A percentile compares a stretch with the other conserved stretches of the same genome.
phyloP scores from a whole-genome alignment of 2,329 filamentous ascomycete genomes.

The Talaromyces marneffei region DNA sequence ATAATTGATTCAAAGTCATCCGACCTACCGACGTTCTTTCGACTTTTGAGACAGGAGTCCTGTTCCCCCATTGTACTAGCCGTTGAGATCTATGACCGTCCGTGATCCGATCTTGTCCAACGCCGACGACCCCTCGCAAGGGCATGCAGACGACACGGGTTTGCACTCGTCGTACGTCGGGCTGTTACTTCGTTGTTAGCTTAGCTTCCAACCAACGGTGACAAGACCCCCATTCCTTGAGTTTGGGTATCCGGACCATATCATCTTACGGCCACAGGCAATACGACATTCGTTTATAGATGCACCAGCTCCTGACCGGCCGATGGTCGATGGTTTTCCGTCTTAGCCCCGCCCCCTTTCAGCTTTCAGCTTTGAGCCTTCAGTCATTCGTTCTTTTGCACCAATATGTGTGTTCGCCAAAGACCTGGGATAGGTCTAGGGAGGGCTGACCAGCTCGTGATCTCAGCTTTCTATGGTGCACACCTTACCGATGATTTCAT shows the following conservation, averaged over 20 bases:
- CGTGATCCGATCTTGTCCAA: slow-evolving; percentile 3
- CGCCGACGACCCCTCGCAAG: slow-evolving; percentile 6
- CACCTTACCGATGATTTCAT: neutral
- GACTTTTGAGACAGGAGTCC: neutral
- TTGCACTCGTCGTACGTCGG: slow-evolving; percentile 5
- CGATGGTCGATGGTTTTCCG: neutral
- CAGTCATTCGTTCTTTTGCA: neutral
- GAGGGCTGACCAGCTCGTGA: neutral
- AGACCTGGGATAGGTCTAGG: slow-evolving; percentile 8
- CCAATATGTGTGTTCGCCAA: neutral
- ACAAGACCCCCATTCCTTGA: slow-evolving; percentile 2
- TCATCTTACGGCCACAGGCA: slow-evolving; percentile 1
- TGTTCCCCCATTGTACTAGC: neutral
- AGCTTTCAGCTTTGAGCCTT: neutral
- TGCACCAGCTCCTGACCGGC: neutral
- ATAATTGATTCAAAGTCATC: neutral
- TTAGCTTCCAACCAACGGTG: slow-evolving; percentile 5
- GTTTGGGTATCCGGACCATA: neutral
- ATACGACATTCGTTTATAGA: slow-evolving; percentile 3
- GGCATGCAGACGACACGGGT: neutral
- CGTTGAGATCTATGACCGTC: neutral
- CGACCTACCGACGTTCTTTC: neutral
- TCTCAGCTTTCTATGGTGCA: neutral
- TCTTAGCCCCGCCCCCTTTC: neutral
- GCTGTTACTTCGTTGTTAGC: slow-evolving; percentile 5